phyloP scores from a whole-genome alignment of 2,329 filamentous ascomycete species.

The Colletotrichum filicis region DNA sequence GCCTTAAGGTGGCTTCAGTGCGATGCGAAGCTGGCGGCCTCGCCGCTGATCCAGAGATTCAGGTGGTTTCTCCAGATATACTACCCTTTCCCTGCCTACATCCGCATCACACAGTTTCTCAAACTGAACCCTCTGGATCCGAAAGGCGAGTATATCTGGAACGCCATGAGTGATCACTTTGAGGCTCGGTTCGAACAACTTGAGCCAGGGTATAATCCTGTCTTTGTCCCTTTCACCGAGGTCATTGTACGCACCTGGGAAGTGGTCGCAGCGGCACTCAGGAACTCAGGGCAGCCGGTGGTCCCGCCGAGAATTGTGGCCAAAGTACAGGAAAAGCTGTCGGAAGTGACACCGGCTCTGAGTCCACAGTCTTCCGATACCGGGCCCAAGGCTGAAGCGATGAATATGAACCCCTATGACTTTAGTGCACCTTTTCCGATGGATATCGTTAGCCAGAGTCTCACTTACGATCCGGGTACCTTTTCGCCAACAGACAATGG shows the following conservation, averaged over 20 bases:
- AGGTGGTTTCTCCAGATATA: slow-evolving; percentile 50
- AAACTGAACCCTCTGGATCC: slow-evolving; percentile 41
- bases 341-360: neutral
- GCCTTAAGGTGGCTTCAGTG: neutral
- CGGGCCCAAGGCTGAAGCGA: neutral
- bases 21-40: neutral
- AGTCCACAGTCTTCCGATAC: neutral
- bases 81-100: slow-evolving; percentile 53
- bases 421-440: neutral
- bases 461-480: neutral
- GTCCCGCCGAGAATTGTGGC: neutral
- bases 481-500: neutral
- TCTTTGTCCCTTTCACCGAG: neutral
- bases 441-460: neutral
- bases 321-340: neutral
- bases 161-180: slow-evolving; percentile 44
- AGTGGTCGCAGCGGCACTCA: neutral
- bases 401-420: neutral
- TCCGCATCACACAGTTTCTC: slow-evolving; percentile 42
- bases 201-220: neutral
- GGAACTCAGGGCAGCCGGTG: neutral
- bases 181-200: neutral
- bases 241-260: neutral
- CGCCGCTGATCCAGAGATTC: slow-evolving; percentile 43
- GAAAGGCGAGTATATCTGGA: slow-evolving; percentile 45